phyloP scores from a whole-genome alignment of 257 asterid species.

The Jasminum sambac region DNA sequence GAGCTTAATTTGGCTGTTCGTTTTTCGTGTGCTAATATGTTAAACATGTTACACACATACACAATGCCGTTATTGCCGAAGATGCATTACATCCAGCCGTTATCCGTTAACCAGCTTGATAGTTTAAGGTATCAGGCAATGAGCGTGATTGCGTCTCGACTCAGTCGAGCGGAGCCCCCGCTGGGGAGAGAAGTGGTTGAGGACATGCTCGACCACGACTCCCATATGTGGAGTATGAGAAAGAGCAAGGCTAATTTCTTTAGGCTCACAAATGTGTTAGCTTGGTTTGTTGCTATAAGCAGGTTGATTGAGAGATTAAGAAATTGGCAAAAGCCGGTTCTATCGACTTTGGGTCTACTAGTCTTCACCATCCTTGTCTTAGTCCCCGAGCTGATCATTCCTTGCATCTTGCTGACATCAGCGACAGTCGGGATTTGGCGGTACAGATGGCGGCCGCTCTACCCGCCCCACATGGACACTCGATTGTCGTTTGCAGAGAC shows the following conservation, averaged over 20 bases:
- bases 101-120: constrained; percentile 31
- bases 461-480: constrained; percentile 34
- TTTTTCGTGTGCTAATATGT: constrained; percentile 21
- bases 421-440: constrained; percentile 22
- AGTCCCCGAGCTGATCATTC: constrained; percentile 29
- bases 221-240: constrained; percentile 40
- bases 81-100: constrained; percentile 34
- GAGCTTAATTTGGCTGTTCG: constrained; percentile 31
- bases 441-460: constrained; percentile 23
- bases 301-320: constrained; percentile 23
- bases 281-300: constrained; percentile 21
- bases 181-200: constrained; percentile 29
- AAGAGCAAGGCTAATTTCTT: constrained; percentile 37
- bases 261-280: constrained; percentile 24
- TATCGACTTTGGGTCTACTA: constrained; percentile 19
- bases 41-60: constrained; percentile 21
- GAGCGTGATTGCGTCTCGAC: constrained; percentile 25
- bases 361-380: constrained; percentile 27
- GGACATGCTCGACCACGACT: constrained; percentile 35
- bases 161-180: constrained; percentile 33
- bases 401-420: constrained; percentile 22
- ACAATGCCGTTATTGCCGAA: constrained; percentile 29
- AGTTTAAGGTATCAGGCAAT: constrained; percentile 29
- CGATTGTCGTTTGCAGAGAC: constrained; percentile 31
- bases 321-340: constrained; percentile 28